Percentiles rank a stretch among this genome's conserved stretches.
Evolutionary conservation across 1,284 basidiomycete species (phyloP).

Genomic region (Trametes sp.): DNA sequence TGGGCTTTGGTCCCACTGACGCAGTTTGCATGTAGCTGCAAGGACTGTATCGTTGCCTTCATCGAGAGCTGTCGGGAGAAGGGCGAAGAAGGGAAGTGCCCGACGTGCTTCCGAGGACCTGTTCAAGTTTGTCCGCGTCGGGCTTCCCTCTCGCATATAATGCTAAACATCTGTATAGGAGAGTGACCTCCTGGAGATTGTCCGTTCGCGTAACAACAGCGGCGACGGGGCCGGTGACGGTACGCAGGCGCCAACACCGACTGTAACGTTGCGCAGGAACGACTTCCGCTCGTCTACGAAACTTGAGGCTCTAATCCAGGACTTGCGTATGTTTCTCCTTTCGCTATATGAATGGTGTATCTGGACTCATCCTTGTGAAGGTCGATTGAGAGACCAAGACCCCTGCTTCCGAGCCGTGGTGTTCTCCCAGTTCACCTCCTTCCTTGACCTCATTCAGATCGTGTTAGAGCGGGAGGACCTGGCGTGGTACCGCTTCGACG

Average conservation of each 20-base stretch:
- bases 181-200: constrained; percentile 69
- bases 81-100: constrained; percentile 74
- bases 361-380: constrained; percentile 43
- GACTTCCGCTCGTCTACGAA: constrained; percentile 91
- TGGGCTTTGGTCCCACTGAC: background rate
- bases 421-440: constrained; percentile 88
- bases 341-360: background rate
- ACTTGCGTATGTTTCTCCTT: constrained; percentile 60
- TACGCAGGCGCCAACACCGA: constrained; percentile 51
- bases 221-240: constrained; percentile 33
- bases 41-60: constrained; percentile 81
- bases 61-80: constrained; percentile 70
- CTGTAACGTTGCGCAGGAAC: constrained; percentile 74
- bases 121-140: constrained; percentile 53
- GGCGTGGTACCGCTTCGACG: constrained; percentile 89
- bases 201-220: constrained; percentile 46
- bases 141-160: background rate
- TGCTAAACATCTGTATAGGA: constrained; percentile 48
- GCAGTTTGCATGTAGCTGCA: constrained; percentile 62
- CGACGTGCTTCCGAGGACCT: constrained; percentile 73
- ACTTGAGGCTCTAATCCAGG: constrained; percentile 74
- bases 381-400: constrained; percentile 71
- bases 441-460: constrained; percentile 83
- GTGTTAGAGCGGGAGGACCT: constrained; percentile 80
- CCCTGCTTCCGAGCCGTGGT: constrained; percentile 86